Base-by-base conservation (phyloP, 306 rosid species). In the Bauhinia variegata region DNA sequence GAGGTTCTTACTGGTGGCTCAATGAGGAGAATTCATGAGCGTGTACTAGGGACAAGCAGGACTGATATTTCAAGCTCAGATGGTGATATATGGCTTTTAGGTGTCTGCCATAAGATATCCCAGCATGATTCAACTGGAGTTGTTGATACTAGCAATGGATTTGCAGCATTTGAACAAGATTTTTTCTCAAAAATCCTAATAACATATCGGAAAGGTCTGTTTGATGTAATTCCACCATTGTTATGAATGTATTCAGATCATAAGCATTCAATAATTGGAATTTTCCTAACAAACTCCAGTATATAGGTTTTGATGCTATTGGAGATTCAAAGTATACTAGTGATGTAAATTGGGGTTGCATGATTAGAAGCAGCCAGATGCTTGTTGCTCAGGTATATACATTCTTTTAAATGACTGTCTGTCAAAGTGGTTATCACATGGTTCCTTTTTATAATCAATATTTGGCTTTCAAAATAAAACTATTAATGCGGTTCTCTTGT, bases 361-460 rank as follows among this genome's bases (percentile, higher is more conserved):
- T 93, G 99, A 81, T 90, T 62, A 87, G 99, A 67, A 90, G 99
- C 76, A 88, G 99, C 72, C 99, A 93, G 75, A 93, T 93, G 99
- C 99, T 93, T 70, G 92, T 86, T 42, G 96, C 99, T 63, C 99
- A 93, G 92, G 97, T 92, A 73, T 42, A 52, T 49, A 58, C 72
- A 13, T 60, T 68, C 48, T 55, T 7, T 59, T 16, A 55, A 39
- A 12, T 53, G 55, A 14, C 67, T n/a, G n/a, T 60, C n/a, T 43
- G 30, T 37, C 6, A 42, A 44, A 28, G 49, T 31, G 23, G 47
- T 38, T 68, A 58, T 36, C 11, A 34, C 46, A 18, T 36, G 19
- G 10, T 70, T 69, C 61, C 68, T 61, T 67, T n/a, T 16, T 43
- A 54, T 31, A 50, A 11, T 49, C n/a, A 64, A 13, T 7, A 6